These are phyloP conservation scores for Phyllosticta capitalensis DNA, from an alignment of 2,329 filamentous ascomycete genomes.

Conservation along the genomic window DNA sequence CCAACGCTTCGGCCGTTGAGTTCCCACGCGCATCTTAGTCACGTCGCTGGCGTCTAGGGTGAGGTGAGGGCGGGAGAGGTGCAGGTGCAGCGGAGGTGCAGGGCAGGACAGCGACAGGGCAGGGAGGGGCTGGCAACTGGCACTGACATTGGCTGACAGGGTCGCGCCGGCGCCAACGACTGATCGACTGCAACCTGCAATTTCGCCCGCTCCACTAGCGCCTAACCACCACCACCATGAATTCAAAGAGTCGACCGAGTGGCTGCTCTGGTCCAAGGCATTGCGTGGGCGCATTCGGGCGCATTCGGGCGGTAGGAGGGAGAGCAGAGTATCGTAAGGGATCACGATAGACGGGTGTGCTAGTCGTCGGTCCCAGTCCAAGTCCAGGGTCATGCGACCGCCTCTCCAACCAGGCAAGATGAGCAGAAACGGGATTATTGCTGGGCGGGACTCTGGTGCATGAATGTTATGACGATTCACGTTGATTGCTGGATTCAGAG, in stretches of 20 bases:
- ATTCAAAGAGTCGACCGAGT: too few relatives aligned
- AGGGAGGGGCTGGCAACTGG: not conserved
- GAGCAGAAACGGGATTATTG: not conserved
- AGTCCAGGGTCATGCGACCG: slow-evolving; percentile 6
- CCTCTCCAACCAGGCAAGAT: not conserved
- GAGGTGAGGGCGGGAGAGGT: not conserved
- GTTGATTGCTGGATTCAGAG: slow-evolving; percentile 10
- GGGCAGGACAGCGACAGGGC: not conserved
- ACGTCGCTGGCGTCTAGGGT: too few relatives aligned
- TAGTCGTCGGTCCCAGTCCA: not conserved
- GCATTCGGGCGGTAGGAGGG: too few relatives aligned
- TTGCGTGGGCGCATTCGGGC: too few relatives aligned
- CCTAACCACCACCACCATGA: not conserved
- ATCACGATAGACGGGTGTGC: not conserved
- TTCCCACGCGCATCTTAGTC: too few relatives aligned
- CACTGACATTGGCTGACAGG: not conserved
- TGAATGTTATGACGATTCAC: slow-evolving; percentile 11
- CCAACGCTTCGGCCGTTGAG: too few relatives aligned
- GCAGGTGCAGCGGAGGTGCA: not conserved
- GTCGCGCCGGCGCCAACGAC: not conserved
- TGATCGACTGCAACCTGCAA: not conserved
- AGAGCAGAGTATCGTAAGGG: too few relatives aligned
- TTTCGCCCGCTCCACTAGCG: not conserved
- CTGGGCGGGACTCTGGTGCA: not conserved
- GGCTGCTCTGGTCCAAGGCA: too few relatives aligned